Evolutionary conservation across 176 grass and related monocot species (phyloP).

Genomic region (Carex scoparia): DNA sequence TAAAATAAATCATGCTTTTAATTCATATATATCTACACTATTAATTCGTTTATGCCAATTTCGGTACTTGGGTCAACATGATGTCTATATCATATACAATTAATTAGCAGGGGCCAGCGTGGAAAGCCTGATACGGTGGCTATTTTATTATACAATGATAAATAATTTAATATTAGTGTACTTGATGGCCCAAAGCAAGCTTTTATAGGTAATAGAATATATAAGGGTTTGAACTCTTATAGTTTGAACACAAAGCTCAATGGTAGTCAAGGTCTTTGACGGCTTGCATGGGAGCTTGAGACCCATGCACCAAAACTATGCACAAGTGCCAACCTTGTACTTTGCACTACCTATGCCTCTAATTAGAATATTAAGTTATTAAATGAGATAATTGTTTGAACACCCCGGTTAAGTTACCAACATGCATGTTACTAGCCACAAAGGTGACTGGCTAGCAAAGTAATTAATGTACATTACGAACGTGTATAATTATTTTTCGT

Average conservation of each 20-base stretch:
- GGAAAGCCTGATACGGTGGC: not conserved
- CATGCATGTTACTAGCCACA: not conserved
- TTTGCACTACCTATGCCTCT: constrained; percentile 16
- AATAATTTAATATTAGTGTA: constrained; percentile 21
- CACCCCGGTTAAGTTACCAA: not conserved
- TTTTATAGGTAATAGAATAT: constrained; percentile 19
- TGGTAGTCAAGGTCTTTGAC: constrained; percentile 33
- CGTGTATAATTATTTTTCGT: not conserved
- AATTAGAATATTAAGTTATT: not conserved
- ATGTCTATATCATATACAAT: not conserved
- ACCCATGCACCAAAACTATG: not conserved
- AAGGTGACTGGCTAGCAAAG: not conserved
- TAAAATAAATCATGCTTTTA: not conserved
- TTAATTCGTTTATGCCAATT: not conserved
- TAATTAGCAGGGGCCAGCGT: not conserved
- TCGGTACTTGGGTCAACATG: not conserved
- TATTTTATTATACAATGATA: constrained; percentile 16
- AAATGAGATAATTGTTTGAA: constrained; percentile 11
- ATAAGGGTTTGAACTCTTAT: not conserved
- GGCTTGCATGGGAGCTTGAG: constrained; percentile 15
- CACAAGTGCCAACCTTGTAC: constrained; percentile 26
- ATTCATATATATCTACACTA: not conserved
- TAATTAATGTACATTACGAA: not conserved
- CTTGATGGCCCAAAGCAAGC: constrained; percentile 22
- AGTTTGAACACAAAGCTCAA: constrained; percentile 39